Conservation (phyloP, 2,329 filamentous ascomycete genomes). For the Apiospora sp. region DNA sequence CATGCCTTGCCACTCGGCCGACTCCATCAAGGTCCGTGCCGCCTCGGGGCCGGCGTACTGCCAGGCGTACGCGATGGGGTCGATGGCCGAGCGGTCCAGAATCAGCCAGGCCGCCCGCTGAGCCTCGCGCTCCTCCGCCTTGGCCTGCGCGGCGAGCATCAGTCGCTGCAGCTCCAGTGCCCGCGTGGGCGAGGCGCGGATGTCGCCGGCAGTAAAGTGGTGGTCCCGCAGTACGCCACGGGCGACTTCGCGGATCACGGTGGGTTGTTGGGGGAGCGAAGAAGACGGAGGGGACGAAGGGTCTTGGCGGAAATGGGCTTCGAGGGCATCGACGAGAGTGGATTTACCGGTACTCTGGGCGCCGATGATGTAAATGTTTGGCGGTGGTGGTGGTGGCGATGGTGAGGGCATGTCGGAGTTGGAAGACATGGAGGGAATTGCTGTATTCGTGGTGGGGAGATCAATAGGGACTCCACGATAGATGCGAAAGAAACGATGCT, state of each 20-base stretch:
- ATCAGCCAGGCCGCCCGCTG: slow-evolving; percentile 48
- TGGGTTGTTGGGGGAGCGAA: slow-evolving; percentile 29
- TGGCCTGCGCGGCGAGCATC: slow-evolving; percentile 47
- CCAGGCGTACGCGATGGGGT: slow-evolving; percentile 50
- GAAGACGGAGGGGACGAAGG: neutral
- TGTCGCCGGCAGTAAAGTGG: slow-evolving; percentile 45
- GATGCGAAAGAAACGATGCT: neutral
- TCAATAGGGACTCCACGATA: neutral
- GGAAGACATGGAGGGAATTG: neutral
- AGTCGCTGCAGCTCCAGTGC: slow-evolving; percentile 46
- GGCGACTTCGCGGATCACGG: slow-evolving; percentile 48
- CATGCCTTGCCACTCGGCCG: slow-evolving; percentile 41
- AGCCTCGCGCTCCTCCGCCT: slow-evolving; percentile 39
- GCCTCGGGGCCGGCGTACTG: slow-evolving; percentile 41
- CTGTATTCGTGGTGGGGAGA: neutral
- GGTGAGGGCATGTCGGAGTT: neutral
- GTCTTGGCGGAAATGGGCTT: slow-evolving; percentile 33
- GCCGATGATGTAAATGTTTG: slow-evolving; percentile 51
- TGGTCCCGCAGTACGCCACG: slow-evolving; percentile 44
- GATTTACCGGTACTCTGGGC: slow-evolving; percentile 56
- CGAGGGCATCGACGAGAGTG: slow-evolving; percentile 48
- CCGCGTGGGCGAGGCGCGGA: slow-evolving; percentile 37
- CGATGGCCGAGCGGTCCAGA: slow-evolving; percentile 52
- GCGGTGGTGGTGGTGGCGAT: too few relatives aligned
- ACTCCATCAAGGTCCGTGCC: slow-evolving; percentile 35